Base-by-base conservation (phyloP, 2,329 filamentous ascomycete species). In the Rhynchosporium graminicola region DNA sequence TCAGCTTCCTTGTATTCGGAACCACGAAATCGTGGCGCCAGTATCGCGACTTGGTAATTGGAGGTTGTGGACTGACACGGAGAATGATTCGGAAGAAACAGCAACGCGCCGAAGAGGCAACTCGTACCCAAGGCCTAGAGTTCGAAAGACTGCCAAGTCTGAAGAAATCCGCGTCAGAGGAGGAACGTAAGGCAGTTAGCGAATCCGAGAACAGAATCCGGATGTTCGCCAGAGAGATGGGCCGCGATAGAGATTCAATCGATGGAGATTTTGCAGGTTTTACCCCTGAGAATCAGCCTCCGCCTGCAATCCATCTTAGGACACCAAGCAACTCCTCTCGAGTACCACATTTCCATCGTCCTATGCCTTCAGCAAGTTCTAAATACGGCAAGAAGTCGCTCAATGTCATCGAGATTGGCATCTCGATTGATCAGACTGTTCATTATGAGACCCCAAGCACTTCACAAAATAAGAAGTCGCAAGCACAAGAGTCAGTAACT, bases 1-100 rank as follows among this genome's bases (percentile, higher is more conserved):
- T 78, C 3, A 67, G 69, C 3, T 79, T 79, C 45, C 59, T 77
- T 47, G 74, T 79, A 3, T 79, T 79, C 61, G 77, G 77, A 8
- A 79, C 77, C 0, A 77, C 76, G 1, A 74, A 75, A 61, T 73
- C 71, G 4, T 77, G 66, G 66, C 59, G 65, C 33, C 68, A 72
- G 57, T 73, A 74, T 50, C 61, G 67, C 31, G 63, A 71, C 48
- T 26, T 74, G 13, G 54, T 73, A 12, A 3, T 63, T 28, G 66
- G 68, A 26, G 61, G 63, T 2, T 69, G 68, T 54, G 68, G 69
- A n/a, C 9, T 65, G 3, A 38, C 36, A 46, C 50, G 15, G 26
- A 67, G 51, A 48, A 5, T 64, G 7, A 36, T 59, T 15, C 9
- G 15, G 15, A 62, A 42, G 57, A 65, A 55, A 26, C 48, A 52